phyloP scores from a whole-genome alignment of 2,329 filamentous ascomycete species.

The Trichothecium roseum region DNA sequence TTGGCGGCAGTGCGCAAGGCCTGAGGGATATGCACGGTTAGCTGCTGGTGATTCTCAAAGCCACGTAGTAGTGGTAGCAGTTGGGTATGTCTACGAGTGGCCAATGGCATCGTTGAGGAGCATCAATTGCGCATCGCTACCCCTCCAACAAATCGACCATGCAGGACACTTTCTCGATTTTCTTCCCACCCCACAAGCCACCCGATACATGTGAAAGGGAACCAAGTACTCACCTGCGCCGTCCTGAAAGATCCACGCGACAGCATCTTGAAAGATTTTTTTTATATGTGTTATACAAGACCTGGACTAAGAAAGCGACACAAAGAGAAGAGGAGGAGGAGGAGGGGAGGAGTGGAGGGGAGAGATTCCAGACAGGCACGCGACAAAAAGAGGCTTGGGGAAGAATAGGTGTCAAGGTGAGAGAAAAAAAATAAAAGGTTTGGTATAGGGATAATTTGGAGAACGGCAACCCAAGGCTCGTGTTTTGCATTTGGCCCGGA shows the following conservation, averaged over 20 bases:
- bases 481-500: too few species aligned
- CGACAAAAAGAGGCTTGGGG: slow-evolving; percentile 7
- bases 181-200: background rate
- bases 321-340: slow-evolving; percentile 1
- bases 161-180: slow-evolving; percentile 2
- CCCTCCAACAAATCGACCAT: background rate
- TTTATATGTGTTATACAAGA: slow-evolving; percentile 2
- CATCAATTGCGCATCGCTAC: background rate
- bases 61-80: background rate
- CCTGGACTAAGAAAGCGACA: background rate
- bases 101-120: slow-evolving; percentile 1
- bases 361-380: slow-evolving; percentile 1
- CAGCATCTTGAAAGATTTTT: slow-evolving; percentile 35
- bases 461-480: background rate
- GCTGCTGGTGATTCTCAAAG: slow-evolving; percentile 5
- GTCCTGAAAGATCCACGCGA: slow-evolving; percentile 46
- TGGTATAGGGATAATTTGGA: slow-evolving; percentile 2
- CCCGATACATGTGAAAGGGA: background rate
- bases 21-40: slow-evolving; percentile 22
- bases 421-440: slow-evolving; percentile 6
- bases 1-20: slow-evolving; percentile 41
- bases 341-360: slow-evolving; percentile 2
- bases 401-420: slow-evolving; percentile 5
- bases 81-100: background rate
- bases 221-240: slow-evolving; percentile 40